Evolutionary conservation across 1,284 basidiomycete species (phyloP).

Genomic region (Trametes sp.): DNA sequence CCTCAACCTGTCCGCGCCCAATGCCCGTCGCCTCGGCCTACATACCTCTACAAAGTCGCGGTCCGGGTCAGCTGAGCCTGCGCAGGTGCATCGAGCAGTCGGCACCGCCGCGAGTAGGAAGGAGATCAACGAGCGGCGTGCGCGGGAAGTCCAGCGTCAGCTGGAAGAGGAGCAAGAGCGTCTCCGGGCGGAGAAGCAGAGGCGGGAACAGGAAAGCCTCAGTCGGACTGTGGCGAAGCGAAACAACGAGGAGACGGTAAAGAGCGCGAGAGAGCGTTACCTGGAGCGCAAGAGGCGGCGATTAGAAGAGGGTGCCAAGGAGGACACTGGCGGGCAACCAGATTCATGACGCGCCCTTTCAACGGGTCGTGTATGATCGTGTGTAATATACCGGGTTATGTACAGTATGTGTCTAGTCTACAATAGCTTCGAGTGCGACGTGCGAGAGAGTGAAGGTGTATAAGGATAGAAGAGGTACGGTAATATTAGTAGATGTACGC

Average conservation of each 20-base stretch:
- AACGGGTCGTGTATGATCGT: constrained; percentile 5
- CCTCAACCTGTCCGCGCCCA: constrained; percentile 87
- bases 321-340: constrained; percentile 19
- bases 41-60: constrained; percentile 41
- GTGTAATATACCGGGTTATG: constrained; percentile 14
- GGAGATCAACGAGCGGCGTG: constrained; percentile 84
- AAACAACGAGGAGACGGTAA: constrained; percentile 75
- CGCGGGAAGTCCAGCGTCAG: constrained; percentile 76
- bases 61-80: constrained; percentile 43
- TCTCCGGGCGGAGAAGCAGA: constrained; percentile 61
- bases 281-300: constrained; percentile 81
- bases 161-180: constrained; percentile 75
- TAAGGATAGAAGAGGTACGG: not conserved
- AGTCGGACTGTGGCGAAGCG: constrained; percentile 66
- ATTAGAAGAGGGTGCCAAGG: constrained; percentile 58
- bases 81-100: constrained; percentile 71
- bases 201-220: constrained; percentile 63
- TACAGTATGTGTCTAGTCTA: not conserved
- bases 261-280: constrained; percentile 79
- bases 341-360: constrained; percentile 9
- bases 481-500: not conserved
- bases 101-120: constrained; percentile 79
- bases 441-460: not conserved
- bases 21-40: constrained; percentile 70
- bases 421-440: not conserved